Base-by-base conservation (phyloP, 768 basidiomycete species). In the Strobilomyces dryophilus region DNA sequence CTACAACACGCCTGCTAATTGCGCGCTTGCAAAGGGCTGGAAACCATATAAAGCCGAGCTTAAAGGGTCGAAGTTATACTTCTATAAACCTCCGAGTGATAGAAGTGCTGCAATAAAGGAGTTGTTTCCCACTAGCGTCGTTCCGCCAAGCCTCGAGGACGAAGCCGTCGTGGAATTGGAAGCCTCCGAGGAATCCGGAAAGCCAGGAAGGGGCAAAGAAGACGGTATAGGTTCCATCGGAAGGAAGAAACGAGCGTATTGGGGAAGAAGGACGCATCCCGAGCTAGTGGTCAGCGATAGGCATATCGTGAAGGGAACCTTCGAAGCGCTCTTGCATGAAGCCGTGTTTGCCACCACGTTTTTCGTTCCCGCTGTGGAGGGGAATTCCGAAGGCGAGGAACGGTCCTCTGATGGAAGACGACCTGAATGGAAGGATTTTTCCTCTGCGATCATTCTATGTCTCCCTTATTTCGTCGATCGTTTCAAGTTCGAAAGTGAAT, bases 1-100 rank as follows among this genome's bases (percentile, higher is more conserved):
- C 3, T 70, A 70, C 46, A 64, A 49, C 37, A 60, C 69, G n/a
- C 68, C 75, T 34, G 59, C 61, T 8, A 70, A 73, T 37, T 57
- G 70, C 31, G 56, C 76, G 1, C 68, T 83, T 2, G 66, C 78
- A 0, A 91, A 91, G 59, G 83, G 83, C 0, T 95, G 92, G 92
- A 94, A 93, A 65, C 82, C 89, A 5, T 90, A 80, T 74, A 92
- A 93, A 67, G 77, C 87, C 42, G 86, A 91, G 59, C 72, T 95
- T 26, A 87, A 89, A 63, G 92, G 92, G 7, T 81, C 86, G 12
- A 94, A 94, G 66, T 61, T 95, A 45, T 86, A 88, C 66, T 88
- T 94, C 62, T 92, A 89, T 66, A 95, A 94, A 62, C 83, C 89
- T 0, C 89, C 92, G 0, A 74, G 77, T 27, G 92, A 94, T 57